Evolutionary conservation across 257 asterid genomes (phyloP).

Genomic region (Plectranthus barbatus): DNA sequence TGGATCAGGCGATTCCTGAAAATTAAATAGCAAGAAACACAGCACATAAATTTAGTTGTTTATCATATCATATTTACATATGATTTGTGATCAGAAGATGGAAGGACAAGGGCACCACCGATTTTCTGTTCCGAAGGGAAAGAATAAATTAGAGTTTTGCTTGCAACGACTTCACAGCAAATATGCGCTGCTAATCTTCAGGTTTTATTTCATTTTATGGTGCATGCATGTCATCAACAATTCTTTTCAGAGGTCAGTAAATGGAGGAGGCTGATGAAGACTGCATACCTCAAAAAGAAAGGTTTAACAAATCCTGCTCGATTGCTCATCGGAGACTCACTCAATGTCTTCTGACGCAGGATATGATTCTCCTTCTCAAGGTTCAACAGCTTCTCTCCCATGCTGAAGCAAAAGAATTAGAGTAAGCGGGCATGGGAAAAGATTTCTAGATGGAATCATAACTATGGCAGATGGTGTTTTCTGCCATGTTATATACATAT

Average conservation of each 20-base stretch:
- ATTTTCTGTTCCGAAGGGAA: conserved; percentile 49
- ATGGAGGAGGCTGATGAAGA: conserved; percentile 8
- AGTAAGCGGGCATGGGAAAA: conserved; percentile 7
- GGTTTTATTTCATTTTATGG: not conserved
- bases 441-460: conserved; percentile 8
- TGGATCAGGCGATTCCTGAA: conserved; percentile 95
- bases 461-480: not conserved
- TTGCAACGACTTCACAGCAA: not conserved
- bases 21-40: conserved; percentile 17
- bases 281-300: conserved; percentile 66
- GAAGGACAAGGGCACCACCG: conserved; percentile 53
- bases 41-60: conserved; percentile 13
- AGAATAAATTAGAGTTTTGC: not conserved
- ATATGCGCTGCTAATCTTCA: not conserved
- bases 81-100: conserved; percentile 66
- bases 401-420: conserved; percentile 38
- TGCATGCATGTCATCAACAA: not conserved
- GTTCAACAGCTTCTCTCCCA: conserved; percentile 72
- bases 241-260: conserved; percentile 8
- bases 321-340: conserved; percentile 63
- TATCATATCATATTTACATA: conserved; percentile 43
- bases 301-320: conserved; percentile 62
- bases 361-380: conserved; percentile 70
- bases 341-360: conserved; percentile 72
- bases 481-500: not conserved